Conservation (phyloP, 2,329 filamentous ascomycete genomes). For the Trichophaea hybrida region DNA sequence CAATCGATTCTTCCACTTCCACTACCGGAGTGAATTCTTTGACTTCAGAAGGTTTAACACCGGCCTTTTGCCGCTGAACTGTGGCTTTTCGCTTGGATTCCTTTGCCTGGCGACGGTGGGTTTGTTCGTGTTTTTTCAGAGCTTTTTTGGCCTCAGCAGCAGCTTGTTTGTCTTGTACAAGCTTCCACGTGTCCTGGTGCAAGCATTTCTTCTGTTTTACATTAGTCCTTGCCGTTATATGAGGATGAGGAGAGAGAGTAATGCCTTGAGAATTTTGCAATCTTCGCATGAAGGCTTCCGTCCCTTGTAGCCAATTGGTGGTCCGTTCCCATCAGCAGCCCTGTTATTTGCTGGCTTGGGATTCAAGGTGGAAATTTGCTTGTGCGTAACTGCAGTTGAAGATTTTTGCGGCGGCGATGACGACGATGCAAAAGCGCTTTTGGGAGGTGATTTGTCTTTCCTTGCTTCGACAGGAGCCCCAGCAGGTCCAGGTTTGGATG, state of each 20-base stretch:
- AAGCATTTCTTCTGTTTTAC: conserved; percentile 18
- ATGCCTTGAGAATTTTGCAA: conserved; percentile 22
- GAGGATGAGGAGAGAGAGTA: not conserved
- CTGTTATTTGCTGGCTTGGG: too few relatives aligned
- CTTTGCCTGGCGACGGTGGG: conserved; percentile 2
- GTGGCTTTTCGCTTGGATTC: not conserved
- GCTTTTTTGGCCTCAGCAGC: conserved; percentile 10
- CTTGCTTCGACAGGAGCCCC: conserved; percentile 4
- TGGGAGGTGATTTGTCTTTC: not conserved
- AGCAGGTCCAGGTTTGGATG: conserved; percentile 7
- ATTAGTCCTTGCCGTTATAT: conserved; percentile 3
- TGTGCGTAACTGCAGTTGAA: not conserved
- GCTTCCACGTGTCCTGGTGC: conserved; percentile 21
- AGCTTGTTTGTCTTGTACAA: conserved; percentile 14
- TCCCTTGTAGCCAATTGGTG: conserved; percentile 19
- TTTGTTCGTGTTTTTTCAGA: conserved; percentile 8
- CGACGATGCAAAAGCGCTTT: not conserved
- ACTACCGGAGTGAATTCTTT: not conserved
- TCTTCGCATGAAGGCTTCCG: conserved; percentile 21
- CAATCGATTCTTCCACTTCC: not conserved
- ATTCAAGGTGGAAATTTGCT: not conserved
- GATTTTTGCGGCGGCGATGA: not conserved
- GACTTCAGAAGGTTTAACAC: too few relatives aligned
- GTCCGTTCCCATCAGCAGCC: not conserved
- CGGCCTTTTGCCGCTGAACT: conserved; percentile 1